Base-by-base conservation (phyloP, 1,284 basidiomycete species). In the Puccinia horiana region DNA sequence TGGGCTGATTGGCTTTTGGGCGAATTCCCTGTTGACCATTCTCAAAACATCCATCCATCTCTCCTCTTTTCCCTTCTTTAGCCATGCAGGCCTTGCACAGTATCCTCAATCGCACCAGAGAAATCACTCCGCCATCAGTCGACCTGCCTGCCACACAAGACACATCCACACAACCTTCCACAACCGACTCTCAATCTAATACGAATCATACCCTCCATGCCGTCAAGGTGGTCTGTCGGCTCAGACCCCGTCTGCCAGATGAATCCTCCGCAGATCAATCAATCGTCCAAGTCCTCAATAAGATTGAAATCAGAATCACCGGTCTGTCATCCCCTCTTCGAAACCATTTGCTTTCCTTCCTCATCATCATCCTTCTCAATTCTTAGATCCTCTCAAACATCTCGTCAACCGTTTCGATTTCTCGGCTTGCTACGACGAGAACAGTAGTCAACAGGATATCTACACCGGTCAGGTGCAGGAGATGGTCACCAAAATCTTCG, bases 381-480 rank as follows among this genome's bases (percentile, higher is more conserved):
- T n/a, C 74, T 44, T 44, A 44, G 77, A 80, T 42, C 77, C 77
- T 44, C 4, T 56, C 20, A 80, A 80, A 72, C 35, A 58, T 35
- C 49, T 80, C 32, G 67, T 80, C 77, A 80, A 80, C 54, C 65
- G 77, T 1, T 80, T 80, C 32, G 65, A 80, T 42, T 80, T 80
- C 67, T 80, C 77, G 3, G 65, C 77, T 42, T 80, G 77, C 54
- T 80, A 80, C 49, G 67, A 58, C 40, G 65, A 80, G 69, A 12
- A 72, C 12, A 56, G 47, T 35, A n/a, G 32, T 54, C 77, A 80
- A 44, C 65, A 80, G 35, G 77, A 80, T 14, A 80, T 80, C 14
- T 80, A 70, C 26, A 32, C 40, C 44, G 67, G 67, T 20, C 42
- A 80, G 42, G 77, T 80, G 12, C 44, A 56, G 11, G 65, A 72